These are phyloP conservation scores for Leishmania major DNA, from an alignment of 208 protist genomes.

Conservation along the genomic window DNA sequence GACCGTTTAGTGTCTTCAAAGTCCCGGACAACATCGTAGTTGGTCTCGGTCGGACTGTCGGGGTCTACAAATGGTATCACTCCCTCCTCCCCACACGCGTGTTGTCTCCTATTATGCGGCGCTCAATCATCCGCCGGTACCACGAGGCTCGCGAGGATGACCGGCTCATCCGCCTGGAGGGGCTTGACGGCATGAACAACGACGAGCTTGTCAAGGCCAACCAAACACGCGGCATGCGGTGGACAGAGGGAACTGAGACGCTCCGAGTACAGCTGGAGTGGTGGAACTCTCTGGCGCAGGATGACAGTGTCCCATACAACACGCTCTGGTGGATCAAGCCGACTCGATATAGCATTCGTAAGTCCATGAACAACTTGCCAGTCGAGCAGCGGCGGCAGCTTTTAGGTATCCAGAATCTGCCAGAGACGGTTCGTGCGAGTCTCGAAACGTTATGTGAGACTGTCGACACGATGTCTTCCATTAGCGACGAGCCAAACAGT, in stretches of 20 bases:
- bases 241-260: slow-evolving; percentile 83
- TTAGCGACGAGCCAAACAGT: slow-evolving; percentile 54
- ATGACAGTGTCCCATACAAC: slow-evolving; percentile 87
- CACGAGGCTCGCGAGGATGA: slow-evolving; percentile 85
- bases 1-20: slow-evolving; percentile 86
- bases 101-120: slow-evolving; percentile 63
- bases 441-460: slow-evolving; percentile 87
- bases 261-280: slow-evolving; percentile 87
- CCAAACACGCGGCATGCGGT: slow-evolving; percentile 85
- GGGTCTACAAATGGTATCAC: slow-evolving; percentile 84
- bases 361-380: slow-evolving; percentile 85
- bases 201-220: slow-evolving; percentile 89
- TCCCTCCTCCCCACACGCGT: slow-evolving; percentile 62
- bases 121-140: slow-evolving; percentile 76
- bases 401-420: slow-evolving; percentile 88
- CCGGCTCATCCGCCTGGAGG: slow-evolving; percentile 79
- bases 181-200: slow-evolving; percentile 71
- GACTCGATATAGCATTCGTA: slow-evolving; percentile 79
- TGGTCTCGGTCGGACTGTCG: slow-evolving; percentile 64
- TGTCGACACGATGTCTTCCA: slow-evolving; percentile 64
- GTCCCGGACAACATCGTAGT: slow-evolving; percentile 77
- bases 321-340: slow-evolving; percentile 92
- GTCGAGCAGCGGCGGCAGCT: slow-evolving; percentile 84
- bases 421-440: slow-evolving; percentile 77
- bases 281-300: slow-evolving; percentile 78